Conservation (phyloP, 1,284 basidiomycete genomes). For the Cystobasidiaceae sp. region DNA sequence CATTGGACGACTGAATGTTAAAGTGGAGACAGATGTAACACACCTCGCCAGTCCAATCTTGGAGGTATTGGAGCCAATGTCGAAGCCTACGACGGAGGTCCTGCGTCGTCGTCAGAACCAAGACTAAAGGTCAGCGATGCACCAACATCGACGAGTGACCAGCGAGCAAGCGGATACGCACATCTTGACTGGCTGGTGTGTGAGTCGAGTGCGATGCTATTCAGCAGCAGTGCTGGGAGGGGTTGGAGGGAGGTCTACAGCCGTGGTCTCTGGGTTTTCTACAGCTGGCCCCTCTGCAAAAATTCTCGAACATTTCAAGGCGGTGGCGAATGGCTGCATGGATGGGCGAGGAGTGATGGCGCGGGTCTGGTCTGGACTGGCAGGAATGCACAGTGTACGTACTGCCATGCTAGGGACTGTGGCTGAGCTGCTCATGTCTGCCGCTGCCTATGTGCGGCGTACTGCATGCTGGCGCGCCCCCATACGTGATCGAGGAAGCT, state of each 20-base stretch:
- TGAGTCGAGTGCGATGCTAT: background rate
- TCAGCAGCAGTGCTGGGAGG: too few relatives aligned
- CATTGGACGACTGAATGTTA: background rate
- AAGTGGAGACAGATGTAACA: background rate
- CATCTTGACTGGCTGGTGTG: background rate
- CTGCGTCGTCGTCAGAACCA: conserved; percentile 2
- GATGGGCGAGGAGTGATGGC: background rate
- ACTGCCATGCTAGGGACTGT: too few relatives aligned
- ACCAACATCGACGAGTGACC: background rate
- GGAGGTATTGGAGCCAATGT: conserved; percentile 41
- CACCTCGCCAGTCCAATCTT: conserved; percentile 35
- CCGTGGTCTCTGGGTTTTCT: background rate
- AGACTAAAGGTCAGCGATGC: background rate
- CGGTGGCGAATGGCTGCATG: background rate
- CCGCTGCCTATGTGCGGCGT: too few relatives aligned
- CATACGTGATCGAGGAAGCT: too few relatives aligned
- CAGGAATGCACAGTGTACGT: too few relatives aligned
- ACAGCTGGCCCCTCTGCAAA: background rate
- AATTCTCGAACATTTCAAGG: conserved; percentile 1
- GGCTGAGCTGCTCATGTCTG: too few relatives aligned
- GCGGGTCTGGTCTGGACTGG: background rate
- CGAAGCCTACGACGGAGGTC: conserved; percentile 43
- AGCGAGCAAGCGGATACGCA: background rate
- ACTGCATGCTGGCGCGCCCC: too few relatives aligned
- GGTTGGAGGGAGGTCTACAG: too few relatives aligned